Percentiles rank a stretch among this genome's conserved stretches.
Evolutionary conservation across 1,139 yeast genomes (phyloP).

Genomic region (Magnusiomyces suaveolens): DNA sequence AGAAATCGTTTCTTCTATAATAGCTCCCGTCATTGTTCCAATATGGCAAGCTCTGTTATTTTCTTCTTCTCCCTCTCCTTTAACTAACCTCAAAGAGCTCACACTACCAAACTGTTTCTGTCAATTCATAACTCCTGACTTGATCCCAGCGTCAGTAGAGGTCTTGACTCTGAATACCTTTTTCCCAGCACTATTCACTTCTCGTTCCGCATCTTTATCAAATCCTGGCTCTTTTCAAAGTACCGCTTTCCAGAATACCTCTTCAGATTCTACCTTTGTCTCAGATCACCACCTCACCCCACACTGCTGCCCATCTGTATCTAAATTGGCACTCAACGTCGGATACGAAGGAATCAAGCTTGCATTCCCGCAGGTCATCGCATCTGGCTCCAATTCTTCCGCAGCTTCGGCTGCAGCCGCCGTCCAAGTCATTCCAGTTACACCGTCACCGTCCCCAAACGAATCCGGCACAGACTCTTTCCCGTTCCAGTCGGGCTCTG

Average conservation of each 20-base stretch:
- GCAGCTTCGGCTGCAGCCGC: not conserved
- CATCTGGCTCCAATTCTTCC: not conserved
- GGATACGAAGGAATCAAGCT: not conserved
- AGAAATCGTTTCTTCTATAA: not conserved
- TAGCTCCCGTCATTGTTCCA: not conserved
- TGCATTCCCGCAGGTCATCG: not conserved
- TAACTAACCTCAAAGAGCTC: not conserved
- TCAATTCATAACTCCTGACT: not conserved
- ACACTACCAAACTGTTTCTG: slow-evolving; percentile 3
- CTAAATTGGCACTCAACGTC: not conserved
- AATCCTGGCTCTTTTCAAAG: too few species aligned
- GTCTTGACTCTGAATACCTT: slow-evolving; percentile 1
- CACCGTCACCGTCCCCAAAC: not conserved
- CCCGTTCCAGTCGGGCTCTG: too few species aligned
- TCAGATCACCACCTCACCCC: too few species aligned
- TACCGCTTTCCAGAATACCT: too few species aligned
- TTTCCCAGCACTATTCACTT: slow-evolving; percentile 1
- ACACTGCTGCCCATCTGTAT: too few species aligned
- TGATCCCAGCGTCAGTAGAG: slow-evolving; percentile 1
- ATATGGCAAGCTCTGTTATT: not conserved
- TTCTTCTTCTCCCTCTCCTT: not conserved
- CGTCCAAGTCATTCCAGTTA: not conserved
- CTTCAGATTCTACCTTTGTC: too few species aligned
- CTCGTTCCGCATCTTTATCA: not conserved
- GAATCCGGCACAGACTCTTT: not conserved